These are phyloP conservation scores for Pseudocercospora vitis DNA, from an alignment of 2,329 filamentous ascomycete species.

Conservation along the genomic window DNA sequence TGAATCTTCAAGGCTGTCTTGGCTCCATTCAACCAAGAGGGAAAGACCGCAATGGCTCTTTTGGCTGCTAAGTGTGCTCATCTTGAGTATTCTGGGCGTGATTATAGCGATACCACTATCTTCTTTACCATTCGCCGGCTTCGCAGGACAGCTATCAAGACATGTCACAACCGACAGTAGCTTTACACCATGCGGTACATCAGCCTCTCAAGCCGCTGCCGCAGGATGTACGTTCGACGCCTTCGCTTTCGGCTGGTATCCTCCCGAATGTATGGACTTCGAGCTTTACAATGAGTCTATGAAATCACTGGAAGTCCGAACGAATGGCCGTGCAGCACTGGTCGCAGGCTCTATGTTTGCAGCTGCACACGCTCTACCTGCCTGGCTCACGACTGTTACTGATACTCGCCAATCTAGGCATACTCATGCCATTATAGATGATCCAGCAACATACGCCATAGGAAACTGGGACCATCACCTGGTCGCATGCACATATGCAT, in stretches of 20 bases:
- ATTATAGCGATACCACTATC: too few relatives aligned
- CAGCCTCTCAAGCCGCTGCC: background rate
- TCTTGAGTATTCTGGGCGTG: background rate
- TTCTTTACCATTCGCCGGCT: too few relatives aligned
- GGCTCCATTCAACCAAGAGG: background rate
- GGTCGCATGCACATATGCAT: background rate
- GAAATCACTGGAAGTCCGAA: background rate
- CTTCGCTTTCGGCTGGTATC: background rate
- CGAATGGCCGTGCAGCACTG: background rate
- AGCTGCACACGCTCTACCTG: too few relatives aligned
- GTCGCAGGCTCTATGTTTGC: background rate
- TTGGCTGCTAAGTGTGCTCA: background rate
- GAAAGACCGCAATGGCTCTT: background rate
- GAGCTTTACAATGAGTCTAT: background rate
- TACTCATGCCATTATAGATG: background rate
- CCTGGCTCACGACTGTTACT: background rate
- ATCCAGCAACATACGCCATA: background rate
- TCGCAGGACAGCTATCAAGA: too few relatives aligned
- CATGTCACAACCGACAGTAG: background rate
- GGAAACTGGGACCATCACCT: background rate
- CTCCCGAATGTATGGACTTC: background rate
- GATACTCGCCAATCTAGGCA: background rate
- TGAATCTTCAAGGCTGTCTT: too few relatives aligned
- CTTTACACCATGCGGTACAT: background rate
- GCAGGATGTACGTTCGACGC: background rate